Evolutionary conservation across 352 stramenopile genomes (phyloP).

Genomic region (Aphanomyces euteiches): DNA sequence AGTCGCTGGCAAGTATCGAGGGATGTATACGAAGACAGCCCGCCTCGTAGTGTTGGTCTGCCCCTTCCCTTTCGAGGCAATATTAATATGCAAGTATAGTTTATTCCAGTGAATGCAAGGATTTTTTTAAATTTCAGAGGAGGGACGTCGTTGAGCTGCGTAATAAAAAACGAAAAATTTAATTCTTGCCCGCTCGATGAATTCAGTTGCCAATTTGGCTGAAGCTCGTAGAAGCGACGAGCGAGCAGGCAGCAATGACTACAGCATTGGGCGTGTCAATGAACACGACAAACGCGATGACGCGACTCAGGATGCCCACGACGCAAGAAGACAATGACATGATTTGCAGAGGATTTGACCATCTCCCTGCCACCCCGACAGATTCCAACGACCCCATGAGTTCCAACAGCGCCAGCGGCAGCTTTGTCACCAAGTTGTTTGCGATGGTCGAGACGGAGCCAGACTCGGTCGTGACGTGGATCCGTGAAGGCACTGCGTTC

Average conservation of each 20-base stretch:
- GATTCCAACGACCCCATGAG: conserved; percentile 4
- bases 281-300: conserved; percentile 13
- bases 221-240: conserved; percentile 14
- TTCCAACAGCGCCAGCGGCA: conserved; percentile 36
- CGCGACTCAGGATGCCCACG: conserved; percentile 6
- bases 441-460: conserved; percentile 82
- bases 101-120: too few relatives aligned
- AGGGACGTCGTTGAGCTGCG: conserved; percentile 1
- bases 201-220: conserved; percentile 26
- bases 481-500: conserved; percentile 82
- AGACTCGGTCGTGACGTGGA: conserved; percentile 78
- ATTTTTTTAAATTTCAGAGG: conserved; percentile 12
- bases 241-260: conserved; percentile 18
- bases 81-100: neutral
- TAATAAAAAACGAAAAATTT: conserved; percentile 24
- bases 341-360: conserved; percentile 12
- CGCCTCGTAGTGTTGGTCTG: conserved; percentile 12
- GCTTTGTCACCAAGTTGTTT: conserved; percentile 83
- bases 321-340: conserved; percentile 13
- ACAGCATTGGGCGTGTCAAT: conserved; percentile 4
- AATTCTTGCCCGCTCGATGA: conserved; percentile 7
- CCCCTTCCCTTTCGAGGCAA: neutral
- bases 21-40: neutral
- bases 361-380: conserved; percentile 13
- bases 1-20: neutral